Base-by-base conservation (phyloP, 1,139 yeast genomes). In the Entelexis paramagnoliae region DNA sequence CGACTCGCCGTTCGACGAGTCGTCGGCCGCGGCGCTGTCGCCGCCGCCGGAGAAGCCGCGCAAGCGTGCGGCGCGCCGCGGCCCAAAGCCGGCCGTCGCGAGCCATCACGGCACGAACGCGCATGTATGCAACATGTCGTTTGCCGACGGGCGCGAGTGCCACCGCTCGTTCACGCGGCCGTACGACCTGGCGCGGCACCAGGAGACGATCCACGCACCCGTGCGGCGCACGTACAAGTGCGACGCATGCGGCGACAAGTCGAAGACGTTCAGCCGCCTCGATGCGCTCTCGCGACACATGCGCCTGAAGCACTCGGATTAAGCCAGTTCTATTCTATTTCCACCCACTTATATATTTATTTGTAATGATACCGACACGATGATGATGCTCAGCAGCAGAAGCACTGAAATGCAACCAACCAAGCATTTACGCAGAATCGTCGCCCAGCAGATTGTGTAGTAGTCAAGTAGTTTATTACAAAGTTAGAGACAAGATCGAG, bases 231-330 rank as follows among this genome's bases (percentile, higher is more conserved):
- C 85, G 50, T 91, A 82, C 72, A 81, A 84, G 64, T 91, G 98
- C 67, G 81, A 81, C 63, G 81, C 83, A 41, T 91, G 98, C 69
- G 73, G 76, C 39, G 81, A 80, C 24, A 79, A 79, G 57, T 75
- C 81, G 59, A 85, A 91, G 69, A 87, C 95, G 2, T 91, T 91
- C 65, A 84, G 95, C 49, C 78, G 98, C 59, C 85, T 88, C 66
- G 98, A 91, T 68, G 96, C 98, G 2, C 75, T 91, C 59, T 88
- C 95, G 20, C 80, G 96, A 64, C 98, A 91, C 66, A 81, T 87
- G 48, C 75, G 95, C 56, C 91, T 87, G 32, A 89, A 91, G 70
- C 97, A 89, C 68, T 48, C 63, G 1, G 47, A 30, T 17, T 43
- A 22, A 43, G 14, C 8, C 13, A n/a, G 6, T 36, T 14, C 39